Percentiles rank a stretch among this genome's conserved stretches.
phyloP scores from a whole-genome alignment of 2,329 filamentous ascomycete species.

The Macrophomina pseudophaseolina region DNA sequence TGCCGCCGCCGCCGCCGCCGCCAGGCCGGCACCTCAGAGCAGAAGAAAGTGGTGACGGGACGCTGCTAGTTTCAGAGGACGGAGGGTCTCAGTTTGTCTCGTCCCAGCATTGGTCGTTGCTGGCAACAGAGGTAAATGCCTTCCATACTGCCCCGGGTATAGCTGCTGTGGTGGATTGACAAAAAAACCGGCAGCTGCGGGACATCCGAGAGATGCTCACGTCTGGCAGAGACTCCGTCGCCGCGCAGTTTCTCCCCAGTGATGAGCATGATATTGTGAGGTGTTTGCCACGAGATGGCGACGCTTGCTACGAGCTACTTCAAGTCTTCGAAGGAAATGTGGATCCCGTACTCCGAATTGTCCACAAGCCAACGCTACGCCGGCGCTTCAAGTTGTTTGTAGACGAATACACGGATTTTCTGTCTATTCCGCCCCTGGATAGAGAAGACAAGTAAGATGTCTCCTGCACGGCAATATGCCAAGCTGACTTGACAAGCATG shows the following conservation, averaged over 20 bases:
- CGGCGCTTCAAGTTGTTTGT: background rate
- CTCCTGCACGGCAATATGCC: background rate
- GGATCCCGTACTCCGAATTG: background rate
- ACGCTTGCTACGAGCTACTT: background rate
- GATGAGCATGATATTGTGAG: background rate
- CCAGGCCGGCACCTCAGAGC: constrained; percentile 35
- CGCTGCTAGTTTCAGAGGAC: constrained; percentile 41
- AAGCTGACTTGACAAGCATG: background rate
- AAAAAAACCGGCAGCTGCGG: constrained; percentile 25
- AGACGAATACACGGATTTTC: background rate
- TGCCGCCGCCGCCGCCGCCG: constrained; percentile 24
- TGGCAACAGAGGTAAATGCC: constrained; percentile 36
- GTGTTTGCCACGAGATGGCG: background rate
- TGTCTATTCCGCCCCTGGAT: background rate
- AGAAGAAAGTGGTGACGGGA: constrained; percentile 42
- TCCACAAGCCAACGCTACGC: constrained; percentile 9
- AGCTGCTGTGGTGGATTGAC: background rate
- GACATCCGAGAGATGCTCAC: constrained; percentile 10
- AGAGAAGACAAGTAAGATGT: background rate
- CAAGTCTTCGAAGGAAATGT: background rate
- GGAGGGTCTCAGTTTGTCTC: constrained; percentile 42
- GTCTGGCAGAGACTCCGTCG: background rate
- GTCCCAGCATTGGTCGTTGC: constrained; percentile 44
- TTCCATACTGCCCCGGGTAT: too few relatives aligned
- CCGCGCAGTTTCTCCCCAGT: background rate